These are phyloP conservation scores for Stevia rebaudiana DNA, from an alignment of 140 eudicot genomes.

Conservation along the genomic window DNA sequence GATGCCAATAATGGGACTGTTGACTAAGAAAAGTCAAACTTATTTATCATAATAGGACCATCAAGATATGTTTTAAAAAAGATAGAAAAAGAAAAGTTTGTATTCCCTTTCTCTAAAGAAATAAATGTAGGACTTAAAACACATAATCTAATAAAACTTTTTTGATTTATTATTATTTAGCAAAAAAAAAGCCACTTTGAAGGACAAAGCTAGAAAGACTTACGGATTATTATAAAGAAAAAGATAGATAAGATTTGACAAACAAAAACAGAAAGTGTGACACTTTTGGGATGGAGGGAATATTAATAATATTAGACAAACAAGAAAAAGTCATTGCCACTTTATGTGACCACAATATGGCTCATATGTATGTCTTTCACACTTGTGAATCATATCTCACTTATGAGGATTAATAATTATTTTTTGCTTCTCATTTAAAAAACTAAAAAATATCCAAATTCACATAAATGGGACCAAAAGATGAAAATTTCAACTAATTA, in stretches of 20 bases:
- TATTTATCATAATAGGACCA: constrained; percentile 16
- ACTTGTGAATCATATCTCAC: too few relatives aligned
- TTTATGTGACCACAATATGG: constrained; percentile 16
- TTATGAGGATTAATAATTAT: too few relatives aligned
- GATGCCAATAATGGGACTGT: neutral
- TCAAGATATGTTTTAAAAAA: neutral
- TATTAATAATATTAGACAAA: constrained; percentile 15
- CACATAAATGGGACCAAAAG: neutral
- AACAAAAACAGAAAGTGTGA: neutral
- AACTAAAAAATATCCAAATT: neutral
- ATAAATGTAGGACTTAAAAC: neutral
- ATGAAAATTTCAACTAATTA: neutral
- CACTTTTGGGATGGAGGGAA: constrained; percentile 5
- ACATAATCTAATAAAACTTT: neutral
- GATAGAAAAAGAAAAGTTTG: neutral
- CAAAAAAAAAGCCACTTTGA: neutral
- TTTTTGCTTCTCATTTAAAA: neutral
- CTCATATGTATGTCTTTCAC: constrained; percentile 1
- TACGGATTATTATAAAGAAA: neutral
- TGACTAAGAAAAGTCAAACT: constrained; percentile 19
- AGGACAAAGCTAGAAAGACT: neutral
- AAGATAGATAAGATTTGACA: neutral
- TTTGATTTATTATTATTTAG: neutral
- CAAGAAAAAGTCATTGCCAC: constrained; percentile 13
- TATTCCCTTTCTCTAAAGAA: neutral